Evolutionary conservation across 2,329 filamentous ascomycete species (phyloP).

Genomic region (Cephalotrichum gorgonifer): DNA sequence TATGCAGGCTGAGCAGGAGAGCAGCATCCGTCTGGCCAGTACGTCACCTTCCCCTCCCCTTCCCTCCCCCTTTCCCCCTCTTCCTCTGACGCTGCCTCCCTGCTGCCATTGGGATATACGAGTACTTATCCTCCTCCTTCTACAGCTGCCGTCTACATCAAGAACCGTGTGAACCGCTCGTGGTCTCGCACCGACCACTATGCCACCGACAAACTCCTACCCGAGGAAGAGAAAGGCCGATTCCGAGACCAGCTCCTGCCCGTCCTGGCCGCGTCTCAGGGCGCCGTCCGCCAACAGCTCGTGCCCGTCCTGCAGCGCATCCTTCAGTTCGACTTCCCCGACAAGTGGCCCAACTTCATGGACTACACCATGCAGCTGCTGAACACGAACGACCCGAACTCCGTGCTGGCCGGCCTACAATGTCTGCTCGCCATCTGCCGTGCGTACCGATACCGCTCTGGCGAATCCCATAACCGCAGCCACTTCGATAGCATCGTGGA

Average conservation of each 20-base stretch:
- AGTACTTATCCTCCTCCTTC: neutral
- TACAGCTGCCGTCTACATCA: conserved; percentile 89
- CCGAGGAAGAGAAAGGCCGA: conserved; percentile 78
- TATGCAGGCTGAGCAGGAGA: conserved; percentile 77
- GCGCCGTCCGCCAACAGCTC: conserved; percentile 81
- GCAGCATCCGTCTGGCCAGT: conserved; percentile 81
- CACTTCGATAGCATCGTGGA: conserved; percentile 95
- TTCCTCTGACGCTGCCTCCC: no score
- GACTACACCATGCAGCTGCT: conserved; percentile 85
- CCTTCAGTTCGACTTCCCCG: conserved; percentile 88
- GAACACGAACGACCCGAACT: conserved; percentile 73
- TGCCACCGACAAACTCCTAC: conserved; percentile 58
- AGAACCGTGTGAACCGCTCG: conserved; percentile 90
- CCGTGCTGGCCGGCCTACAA: conserved; percentile 87
- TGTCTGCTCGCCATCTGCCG: conserved; percentile 91
- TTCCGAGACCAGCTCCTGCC: conserved; percentile 85
- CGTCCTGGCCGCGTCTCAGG: conserved; percentile 69
- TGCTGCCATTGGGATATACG: neutral
- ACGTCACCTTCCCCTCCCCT: conserved; percentile 27
- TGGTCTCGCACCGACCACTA: conserved; percentile 75
- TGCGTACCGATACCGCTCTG: conserved; percentile 84
- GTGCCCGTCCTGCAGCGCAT: conserved; percentile 93
- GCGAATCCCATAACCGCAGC: conserved; percentile 62
- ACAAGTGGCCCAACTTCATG: conserved; percentile 89
- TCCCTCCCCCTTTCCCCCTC: neutral